These are phyloP conservation scores for Acer campestre DNA, from an alignment of 345 rosid genomes.

Conservation along the genomic window DNA sequence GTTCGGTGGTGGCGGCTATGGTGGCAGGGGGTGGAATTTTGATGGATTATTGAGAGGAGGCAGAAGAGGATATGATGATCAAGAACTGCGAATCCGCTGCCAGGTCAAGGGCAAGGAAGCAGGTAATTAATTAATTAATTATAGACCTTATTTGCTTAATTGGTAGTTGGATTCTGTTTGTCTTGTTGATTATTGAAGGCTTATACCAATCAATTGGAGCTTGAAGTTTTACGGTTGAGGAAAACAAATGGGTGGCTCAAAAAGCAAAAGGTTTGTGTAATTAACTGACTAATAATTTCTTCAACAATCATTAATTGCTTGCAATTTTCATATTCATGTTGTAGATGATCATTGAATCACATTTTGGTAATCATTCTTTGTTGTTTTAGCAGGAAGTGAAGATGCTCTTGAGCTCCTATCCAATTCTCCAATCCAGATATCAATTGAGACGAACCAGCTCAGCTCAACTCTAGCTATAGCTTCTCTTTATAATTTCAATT, in stretches of 20 bases:
- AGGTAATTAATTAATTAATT: conserved; percentile 26
- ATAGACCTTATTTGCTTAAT: not conserved
- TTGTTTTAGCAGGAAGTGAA: conserved; percentile 32
- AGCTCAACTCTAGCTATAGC: conserved; percentile 13
- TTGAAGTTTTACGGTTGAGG: conserved; percentile 34
- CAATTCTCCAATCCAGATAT: conserved; percentile 18
- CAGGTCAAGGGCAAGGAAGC: conserved; percentile 55
- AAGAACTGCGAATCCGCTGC: conserved; percentile 57
- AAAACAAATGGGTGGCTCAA: conserved; percentile 38
- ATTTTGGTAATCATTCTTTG: not conserved
- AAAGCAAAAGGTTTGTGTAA: conserved; percentile 32
- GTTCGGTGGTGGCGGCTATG: too few species aligned
- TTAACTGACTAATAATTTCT: too few species aligned
- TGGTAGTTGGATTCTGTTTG: not conserved
- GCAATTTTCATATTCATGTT: too few species aligned
- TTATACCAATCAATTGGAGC: conserved; percentile 41
- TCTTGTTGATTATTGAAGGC: conserved; percentile 25
- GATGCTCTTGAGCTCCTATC: conserved; percentile 15
- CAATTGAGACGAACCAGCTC: conserved; percentile 37
- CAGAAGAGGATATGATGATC: conserved; percentile 57
- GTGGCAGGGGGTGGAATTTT: too few species aligned
- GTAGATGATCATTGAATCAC: too few species aligned
- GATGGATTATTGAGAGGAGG: conserved; percentile 48
- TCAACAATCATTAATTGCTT: too few species aligned
- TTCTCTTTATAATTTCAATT: not conserved